phyloP scores from a whole-genome alignment of 352 stramenopile genomes.

The Pythium apleroticum region DNA sequence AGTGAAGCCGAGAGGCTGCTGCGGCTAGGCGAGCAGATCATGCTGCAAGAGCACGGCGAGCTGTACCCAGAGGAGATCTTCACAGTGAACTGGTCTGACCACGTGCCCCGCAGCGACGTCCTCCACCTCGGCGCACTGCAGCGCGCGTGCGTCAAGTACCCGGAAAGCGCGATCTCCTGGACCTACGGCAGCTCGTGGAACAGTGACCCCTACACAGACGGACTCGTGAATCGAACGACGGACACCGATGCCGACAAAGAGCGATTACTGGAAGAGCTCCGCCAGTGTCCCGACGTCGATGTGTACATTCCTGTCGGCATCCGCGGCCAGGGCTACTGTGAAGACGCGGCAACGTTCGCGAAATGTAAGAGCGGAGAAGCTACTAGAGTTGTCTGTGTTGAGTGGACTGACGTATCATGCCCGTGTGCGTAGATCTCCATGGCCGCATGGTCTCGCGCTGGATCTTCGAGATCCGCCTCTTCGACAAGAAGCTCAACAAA shows the following conservation, averaged over 20 bases:
- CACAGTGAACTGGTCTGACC: slow-evolving; percentile 17
- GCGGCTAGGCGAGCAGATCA: too few relatives aligned
- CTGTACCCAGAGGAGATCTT: slow-evolving; percentile 23
- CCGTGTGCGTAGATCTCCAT: slow-evolving; percentile 10
- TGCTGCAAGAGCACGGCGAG: not conserved
- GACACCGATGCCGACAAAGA: too few relatives aligned
- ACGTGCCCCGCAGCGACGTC: slow-evolving; percentile 26
- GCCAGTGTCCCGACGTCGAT: slow-evolving; percentile 58
- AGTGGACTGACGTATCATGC: too few relatives aligned
- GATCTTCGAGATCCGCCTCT: slow-evolving; percentile 30
- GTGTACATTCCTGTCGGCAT: slow-evolving; percentile 49
- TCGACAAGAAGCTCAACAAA: slow-evolving; percentile 16
- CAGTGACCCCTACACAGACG: too few relatives aligned
- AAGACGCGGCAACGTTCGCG: slow-evolving; percentile 58
- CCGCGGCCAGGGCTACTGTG: slow-evolving; percentile 63
- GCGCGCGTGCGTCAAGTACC: slow-evolving; percentile 37
- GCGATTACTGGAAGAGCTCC: slow-evolving; percentile 30
- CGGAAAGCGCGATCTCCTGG: slow-evolving; percentile 52
- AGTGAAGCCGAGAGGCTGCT: too few relatives aligned
- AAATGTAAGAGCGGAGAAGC: too few relatives aligned
- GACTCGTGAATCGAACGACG: not conserved
- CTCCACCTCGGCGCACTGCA: slow-evolving; percentile 56
- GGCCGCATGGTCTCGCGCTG: slow-evolving; percentile 35
- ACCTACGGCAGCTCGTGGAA: slow-evolving; percentile 24
- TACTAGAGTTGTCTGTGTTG: slow-evolving; percentile 18